These are phyloP conservation scores for Amanita rubescens DNA, from an alignment of 768 basidiomycete species.

Conservation along the genomic window DNA sequence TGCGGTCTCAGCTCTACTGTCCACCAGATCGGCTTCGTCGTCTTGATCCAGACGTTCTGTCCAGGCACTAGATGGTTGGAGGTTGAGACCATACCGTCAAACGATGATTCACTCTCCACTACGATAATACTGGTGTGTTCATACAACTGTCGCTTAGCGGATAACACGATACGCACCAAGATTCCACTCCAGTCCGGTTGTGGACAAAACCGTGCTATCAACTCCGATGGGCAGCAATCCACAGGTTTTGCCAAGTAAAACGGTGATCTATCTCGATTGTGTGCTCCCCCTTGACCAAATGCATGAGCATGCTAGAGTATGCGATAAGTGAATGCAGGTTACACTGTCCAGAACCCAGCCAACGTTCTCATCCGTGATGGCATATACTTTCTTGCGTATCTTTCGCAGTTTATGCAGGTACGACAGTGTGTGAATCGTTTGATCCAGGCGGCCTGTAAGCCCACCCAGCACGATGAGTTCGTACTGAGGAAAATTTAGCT, in stretches of 20 bases:
- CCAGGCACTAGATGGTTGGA: conserved; percentile 84
- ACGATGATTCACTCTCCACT: conserved; percentile 65
- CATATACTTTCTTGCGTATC: conserved; percentile 53
- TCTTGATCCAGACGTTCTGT: conserved; percentile 56
- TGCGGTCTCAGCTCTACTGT: conserved; percentile 59
- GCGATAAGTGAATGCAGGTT: conserved; percentile 12
- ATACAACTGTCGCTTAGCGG: neutral
- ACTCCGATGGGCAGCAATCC: conserved; percentile 92
- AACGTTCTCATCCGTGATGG: conserved; percentile 83
- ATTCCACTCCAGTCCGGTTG: conserved; percentile 86
- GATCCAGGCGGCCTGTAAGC: conserved; percentile 86
- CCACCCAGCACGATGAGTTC: conserved; percentile 82
- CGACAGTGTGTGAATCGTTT: conserved; percentile 86
- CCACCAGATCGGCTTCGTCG: conserved; percentile 87
- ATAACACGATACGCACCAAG: conserved; percentile 45
- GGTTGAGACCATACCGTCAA: conserved; percentile 83
- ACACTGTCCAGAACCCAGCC: conserved; percentile 86
- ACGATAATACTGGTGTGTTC: conserved; percentile 1
- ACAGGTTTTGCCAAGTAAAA: conserved; percentile 78
- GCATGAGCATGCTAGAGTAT: neutral
- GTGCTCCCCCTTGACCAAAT: conserved; percentile 66
- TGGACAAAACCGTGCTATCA: conserved; percentile 68
- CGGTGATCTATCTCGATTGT: conserved; percentile 65
- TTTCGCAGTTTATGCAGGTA: conserved; percentile 75
- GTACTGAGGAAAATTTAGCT: conserved; percentile 29